Conservation (phyloP, 1,139 yeast genomes). For the Nakaseomyces delphensis region DNA sequence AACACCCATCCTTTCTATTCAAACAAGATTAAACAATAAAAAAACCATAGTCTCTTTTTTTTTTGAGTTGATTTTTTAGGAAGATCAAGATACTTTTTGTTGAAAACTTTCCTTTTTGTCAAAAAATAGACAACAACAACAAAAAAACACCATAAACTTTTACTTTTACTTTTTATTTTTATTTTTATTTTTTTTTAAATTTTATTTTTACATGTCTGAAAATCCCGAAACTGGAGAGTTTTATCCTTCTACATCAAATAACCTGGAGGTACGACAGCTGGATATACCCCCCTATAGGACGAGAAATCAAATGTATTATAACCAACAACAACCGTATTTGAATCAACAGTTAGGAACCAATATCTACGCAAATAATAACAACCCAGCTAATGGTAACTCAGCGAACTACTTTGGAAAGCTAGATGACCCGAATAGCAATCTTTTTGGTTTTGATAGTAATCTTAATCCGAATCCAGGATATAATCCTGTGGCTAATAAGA, state of each 20-base stretch:
- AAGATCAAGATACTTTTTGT: no score
- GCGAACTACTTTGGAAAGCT: neutral
- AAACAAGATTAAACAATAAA: no score
- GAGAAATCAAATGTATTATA: constrained; percentile 4
- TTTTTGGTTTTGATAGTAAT: constrained; percentile 4
- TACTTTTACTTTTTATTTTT: no score
- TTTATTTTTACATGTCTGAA: constrained; percentile 4
- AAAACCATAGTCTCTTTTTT: no score
- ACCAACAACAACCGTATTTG: constrained; percentile 3
- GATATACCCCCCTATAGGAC: constrained; percentile 1
- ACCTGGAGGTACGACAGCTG: constrained; percentile 3
- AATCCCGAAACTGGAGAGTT: constrained; percentile 3
- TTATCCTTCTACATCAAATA: constrained; percentile 2
- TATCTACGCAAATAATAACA: neutral
- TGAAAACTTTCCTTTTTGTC: no score
- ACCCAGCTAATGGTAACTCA: neutral
- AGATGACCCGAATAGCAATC: constrained; percentile 5
- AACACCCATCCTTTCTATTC: no score
- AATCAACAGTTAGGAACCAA: neutral
- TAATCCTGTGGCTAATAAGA: constrained; percentile 5
- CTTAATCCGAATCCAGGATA: constrained; percentile 3
- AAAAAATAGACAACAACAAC: no score
- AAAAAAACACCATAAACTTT: neutral
- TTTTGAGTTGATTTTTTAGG: no score
- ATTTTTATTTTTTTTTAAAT: no score